Base-by-base conservation (phyloP, 106 monocot species). In the Amphibolis antarctica region DNA sequence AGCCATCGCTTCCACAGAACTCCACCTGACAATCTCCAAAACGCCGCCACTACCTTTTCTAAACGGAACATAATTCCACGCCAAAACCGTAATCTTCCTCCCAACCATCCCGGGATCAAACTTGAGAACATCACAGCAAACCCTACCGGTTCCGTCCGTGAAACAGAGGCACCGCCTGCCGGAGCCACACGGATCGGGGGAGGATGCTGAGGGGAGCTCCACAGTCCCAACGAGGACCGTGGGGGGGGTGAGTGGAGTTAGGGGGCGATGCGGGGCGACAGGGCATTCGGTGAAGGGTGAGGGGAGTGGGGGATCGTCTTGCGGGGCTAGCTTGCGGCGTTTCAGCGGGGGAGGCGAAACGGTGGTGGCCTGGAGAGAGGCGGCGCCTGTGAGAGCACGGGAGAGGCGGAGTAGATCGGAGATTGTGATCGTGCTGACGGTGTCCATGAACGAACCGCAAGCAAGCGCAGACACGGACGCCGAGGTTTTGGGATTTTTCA, bases 61-160 rank as follows among this genome's bases (percentile, higher is more conserved):
- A 29, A 66, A 30, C 12, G 66, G 73, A 31, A 66, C 19, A 14
- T 66, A 73, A 59, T 73, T 73, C 73, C 73, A 66, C 10, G 66
- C 73, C 22, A 73, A 46, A 14, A 73, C 73, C 10, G 36, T 24
- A 64, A 73, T 65, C 47, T 48, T 25, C 29, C 24, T 59, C 20
- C 66, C 47, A 4, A 73, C 7, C 10, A 66, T n/a, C 45, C 28
- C 29, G 12, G 59, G 11, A 25, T 73, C 73, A 21, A 73, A 47
- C 9, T 47, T 58, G 13, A 73, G 46, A 51, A 66, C 25, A 9
- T 55, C 73, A 46, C 66, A 59, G 57, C 73, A 73, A 42, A 73
- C 58, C 24, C 36, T 66, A 46, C 31, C 55, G 14, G 73, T 5
- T 12, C 36, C 57, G 46, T 73, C 73, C 13, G 47, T 66, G 58